Percentiles rank a stretch among this genome's conserved stretches.
Conservation (phyloP, 1,284 basidiomycete genomes). For the Boletus smithii region DNA sequence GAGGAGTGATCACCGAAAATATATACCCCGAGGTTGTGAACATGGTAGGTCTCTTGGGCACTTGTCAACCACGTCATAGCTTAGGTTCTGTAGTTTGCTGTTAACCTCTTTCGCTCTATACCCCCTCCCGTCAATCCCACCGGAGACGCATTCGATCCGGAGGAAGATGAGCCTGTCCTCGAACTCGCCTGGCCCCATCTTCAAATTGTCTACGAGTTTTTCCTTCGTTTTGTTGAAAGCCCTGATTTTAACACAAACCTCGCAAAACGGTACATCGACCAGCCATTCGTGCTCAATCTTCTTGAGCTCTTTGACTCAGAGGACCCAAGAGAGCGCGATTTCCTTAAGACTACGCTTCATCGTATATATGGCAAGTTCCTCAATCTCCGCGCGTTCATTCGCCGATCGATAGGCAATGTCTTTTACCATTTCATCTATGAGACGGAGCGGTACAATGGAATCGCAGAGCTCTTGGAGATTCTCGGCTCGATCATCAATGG, state of each 20-base stretch:
- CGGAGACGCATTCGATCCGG: constrained; percentile 98
- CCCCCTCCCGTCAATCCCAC: constrained; percentile 98
- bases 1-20: constrained; percentile 93
- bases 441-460: constrained; percentile 98
- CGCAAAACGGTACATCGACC: constrained; percentile 97
- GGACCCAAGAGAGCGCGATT: constrained; percentile 98
- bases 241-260: constrained; percentile 98
- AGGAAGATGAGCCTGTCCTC: constrained; percentile 98
- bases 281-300: constrained; percentile 92
- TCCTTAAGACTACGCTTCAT: constrained; percentile 98
- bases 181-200: constrained; percentile 99
- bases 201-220: constrained; percentile 99
- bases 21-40: constrained; percentile 99
- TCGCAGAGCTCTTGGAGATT: constrained; percentile 97
- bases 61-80: constrained; percentile 12
- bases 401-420: constrained; percentile 98
- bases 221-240: constrained; percentile 97
- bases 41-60: constrained; percentile 65
- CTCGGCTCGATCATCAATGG: constrained; percentile 99
- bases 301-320: constrained; percentile 99
- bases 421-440: constrained; percentile 99
- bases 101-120: constrained; percentile 98
- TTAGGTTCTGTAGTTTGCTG: constrained; percentile 68
- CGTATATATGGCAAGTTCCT: constrained; percentile 99
- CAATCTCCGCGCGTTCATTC: constrained; percentile 97